Conservation (phyloP, 345 rosid species). For the Hibiscus mutabilis region DNA sequence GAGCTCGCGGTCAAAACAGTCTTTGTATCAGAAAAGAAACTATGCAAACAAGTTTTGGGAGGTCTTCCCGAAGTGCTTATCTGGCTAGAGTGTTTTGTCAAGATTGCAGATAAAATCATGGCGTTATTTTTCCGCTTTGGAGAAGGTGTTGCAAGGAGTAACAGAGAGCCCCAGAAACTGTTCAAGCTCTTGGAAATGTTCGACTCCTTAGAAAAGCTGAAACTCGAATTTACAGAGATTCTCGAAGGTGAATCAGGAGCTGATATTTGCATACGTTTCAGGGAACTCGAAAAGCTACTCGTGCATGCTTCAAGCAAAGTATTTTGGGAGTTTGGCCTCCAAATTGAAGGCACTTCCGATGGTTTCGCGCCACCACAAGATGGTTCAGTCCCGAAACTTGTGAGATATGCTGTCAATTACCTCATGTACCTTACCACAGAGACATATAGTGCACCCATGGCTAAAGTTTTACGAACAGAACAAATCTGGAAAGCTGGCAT, state of each 20-base stretch:
- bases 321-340: conserved; percentile 59
- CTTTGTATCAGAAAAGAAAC: conserved; percentile 46
- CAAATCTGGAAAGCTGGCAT: conserved; percentile 51
- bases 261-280: conserved; percentile 48
- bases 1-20: conserved; percentile 42
- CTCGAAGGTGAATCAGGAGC: conserved; percentile 58
- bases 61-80: conserved; percentile 40
- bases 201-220: conserved; percentile 43
- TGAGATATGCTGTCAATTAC: conserved; percentile 57
- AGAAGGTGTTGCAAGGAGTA: conserved; percentile 59
- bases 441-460: conserved; percentile 40
- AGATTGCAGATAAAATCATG: conserved; percentile 60
- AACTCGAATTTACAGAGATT: conserved; percentile 34
- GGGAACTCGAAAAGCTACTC: conserved; percentile 55
- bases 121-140: conserved; percentile 65
- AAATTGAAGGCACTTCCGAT: conserved; percentile 54
- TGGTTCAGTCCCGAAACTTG: conserved; percentile 52
- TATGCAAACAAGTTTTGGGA: conserved; percentile 39
- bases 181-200: conserved; percentile 68
- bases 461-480: conserved; percentile 50
- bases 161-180: conserved; percentile 56
- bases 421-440: conserved; percentile 45
- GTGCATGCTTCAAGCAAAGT: conserved; percentile 52
- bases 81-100: conserved; percentile 59
- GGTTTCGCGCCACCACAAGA: conserved; percentile 48